These are phyloP conservation scores for Kwoniella sp. DNA, from an alignment of 768 basidiomycete species.

Conservation along the genomic window DNA sequence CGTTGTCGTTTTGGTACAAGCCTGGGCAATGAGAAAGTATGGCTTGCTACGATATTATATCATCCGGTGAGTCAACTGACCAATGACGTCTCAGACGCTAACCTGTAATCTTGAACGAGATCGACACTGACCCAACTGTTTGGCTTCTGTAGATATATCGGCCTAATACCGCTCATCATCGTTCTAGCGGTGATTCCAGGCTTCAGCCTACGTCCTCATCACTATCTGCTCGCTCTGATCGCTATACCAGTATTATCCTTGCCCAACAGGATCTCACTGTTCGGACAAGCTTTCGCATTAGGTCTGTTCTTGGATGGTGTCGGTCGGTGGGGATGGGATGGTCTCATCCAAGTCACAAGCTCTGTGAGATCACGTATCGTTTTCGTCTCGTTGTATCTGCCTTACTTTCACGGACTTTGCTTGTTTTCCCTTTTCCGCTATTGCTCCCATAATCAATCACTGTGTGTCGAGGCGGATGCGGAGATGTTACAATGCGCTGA, in stretches of 20 bases:
- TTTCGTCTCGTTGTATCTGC: not conserved
- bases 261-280: constrained; percentile 39
- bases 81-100: too few relatives aligned
- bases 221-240: constrained; percentile 40
- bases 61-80: constrained; percentile 29
- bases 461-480: too few relatives aligned
- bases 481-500: too few relatives aligned
- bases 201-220: constrained; percentile 42
- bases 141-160: constrained; percentile 37
- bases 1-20: constrained; percentile 36
- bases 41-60: constrained; percentile 41
- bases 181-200: constrained; percentile 40
- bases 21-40: constrained; percentile 32
- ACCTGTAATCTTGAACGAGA: too few relatives aligned
- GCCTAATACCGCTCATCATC: constrained; percentile 35
- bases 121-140: too few relatives aligned
- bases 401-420: not conserved
- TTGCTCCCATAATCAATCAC: too few relatives aligned
- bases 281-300: constrained; percentile 41
- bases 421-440: too few relatives aligned
- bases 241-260: constrained; percentile 41
- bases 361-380: constrained; percentile 26
- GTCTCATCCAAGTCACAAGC: constrained; percentile 36
- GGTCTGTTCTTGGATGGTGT: constrained; percentile 48
- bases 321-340: constrained; percentile 49